Conservation (phyloP, 2,329 filamentous ascomycete genomes). For the Cladorrhinum sp. region DNA sequence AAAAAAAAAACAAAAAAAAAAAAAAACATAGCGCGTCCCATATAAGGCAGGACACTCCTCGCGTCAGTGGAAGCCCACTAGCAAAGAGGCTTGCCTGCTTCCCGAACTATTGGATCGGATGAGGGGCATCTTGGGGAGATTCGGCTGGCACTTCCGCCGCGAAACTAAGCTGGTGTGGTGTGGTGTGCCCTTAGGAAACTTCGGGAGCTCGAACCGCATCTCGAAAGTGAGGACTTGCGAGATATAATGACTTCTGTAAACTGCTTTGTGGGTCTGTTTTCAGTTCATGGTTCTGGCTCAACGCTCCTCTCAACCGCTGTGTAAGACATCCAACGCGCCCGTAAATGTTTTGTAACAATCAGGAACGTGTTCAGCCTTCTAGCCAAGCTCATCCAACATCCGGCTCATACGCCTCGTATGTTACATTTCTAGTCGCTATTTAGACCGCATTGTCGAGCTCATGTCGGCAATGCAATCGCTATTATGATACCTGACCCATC, state of each 20-base stretch:
- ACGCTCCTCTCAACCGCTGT: background rate
- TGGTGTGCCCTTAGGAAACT: background rate
- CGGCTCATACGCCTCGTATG: background rate
- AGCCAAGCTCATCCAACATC: background rate
- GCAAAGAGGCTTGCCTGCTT: too few species aligned
- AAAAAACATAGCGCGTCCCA: too few species aligned
- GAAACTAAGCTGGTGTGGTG: background rate
- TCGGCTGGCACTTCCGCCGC: background rate
- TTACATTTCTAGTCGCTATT: background rate
- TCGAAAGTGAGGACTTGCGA: too few species aligned
- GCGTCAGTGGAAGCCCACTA: too few species aligned
- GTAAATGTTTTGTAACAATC: too few species aligned
- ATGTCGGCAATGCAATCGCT: background rate
- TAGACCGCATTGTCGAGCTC: background rate
- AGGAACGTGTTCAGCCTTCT: too few species aligned
- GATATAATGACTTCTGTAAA: too few species aligned
- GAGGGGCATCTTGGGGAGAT: background rate
- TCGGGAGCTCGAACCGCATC: background rate
- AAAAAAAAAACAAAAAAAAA: too few species aligned
- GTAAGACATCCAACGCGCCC: too few species aligned
- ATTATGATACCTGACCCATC: background rate
- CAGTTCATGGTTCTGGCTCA: background rate
- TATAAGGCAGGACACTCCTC: too few species aligned
- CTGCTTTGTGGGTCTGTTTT: too few species aligned
- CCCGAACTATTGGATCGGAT: background rate